Base-by-base conservation (phyloP, 2,329 filamentous ascomycete genomes). In the Aureobasidium sp. region DNA sequence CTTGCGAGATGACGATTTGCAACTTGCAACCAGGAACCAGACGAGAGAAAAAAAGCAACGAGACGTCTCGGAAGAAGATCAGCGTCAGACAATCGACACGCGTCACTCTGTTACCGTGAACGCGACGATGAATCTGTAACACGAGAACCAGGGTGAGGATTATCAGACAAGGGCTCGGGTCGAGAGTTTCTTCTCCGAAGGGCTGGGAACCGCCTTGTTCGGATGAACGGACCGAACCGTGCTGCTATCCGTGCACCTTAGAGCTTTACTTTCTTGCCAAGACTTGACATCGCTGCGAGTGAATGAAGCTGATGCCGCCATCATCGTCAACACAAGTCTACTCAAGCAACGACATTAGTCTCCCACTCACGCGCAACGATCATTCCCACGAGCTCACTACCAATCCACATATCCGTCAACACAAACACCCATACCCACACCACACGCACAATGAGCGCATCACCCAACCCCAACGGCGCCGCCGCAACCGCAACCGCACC, bases 1-100 rank as follows among this genome's bases (percentile, higher is more conserved):
- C 51, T 42, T 55, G 51, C 22, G 20, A 55, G 51, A 55, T 55
- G 37, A 55, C 51, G 51, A 55, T 55, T 55, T 41, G 51, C 36
- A 53, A 12, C 25, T n/a, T 31, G 36, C 51, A 41, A 55, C n/a
- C 36, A 55, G 22, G 39, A 17, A 44, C 51, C 27, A n/a, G 22
- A 53, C 27, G 17, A 6, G 11, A 25, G 42, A 45, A 56, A 5
- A 45, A 55, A 45, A 57, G 36, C 41, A 15, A 57, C 15, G 25
- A 44, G 41, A 57, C 39, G 39, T 55, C 22, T 31, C 36, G 36
- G 52, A 42, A 31, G 3, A 27, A 27, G 49, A 53, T 53, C 49
- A 41, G 49, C 49, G 34, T 31, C 31, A 27, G 34, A 39, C 2
- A 25, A 52, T n/a, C 5, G 31, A 39, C 49, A 55, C 52, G 52